Evolutionary conservation across 768 basidiomycete genomes (phyloP).

Genomic region (Epithele typhae): DNA sequence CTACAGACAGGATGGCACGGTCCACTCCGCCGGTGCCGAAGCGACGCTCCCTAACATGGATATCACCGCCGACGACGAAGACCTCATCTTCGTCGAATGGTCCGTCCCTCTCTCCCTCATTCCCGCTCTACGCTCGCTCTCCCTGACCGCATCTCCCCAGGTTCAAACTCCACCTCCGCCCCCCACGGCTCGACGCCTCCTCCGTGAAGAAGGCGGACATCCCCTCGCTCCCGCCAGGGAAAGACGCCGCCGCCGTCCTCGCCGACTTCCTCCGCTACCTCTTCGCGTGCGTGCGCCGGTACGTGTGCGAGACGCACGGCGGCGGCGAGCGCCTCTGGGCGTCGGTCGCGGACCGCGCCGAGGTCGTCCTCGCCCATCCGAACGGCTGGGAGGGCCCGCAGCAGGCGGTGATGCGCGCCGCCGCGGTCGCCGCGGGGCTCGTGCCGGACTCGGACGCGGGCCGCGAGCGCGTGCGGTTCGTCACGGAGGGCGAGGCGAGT

Average conservation of each 20-base stretch:
- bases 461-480: conserved; percentile 43
- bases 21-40: conserved; percentile 43
- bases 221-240: conserved; percentile 36
- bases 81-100: conserved; percentile 7
- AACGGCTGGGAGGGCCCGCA: conserved; percentile 65
- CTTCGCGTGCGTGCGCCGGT: conserved; percentile 37
- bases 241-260: conserved; percentile 38
- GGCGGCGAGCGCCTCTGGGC: conserved; percentile 43
- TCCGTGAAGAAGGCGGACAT: neutral
- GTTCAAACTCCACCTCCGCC: conserved; percentile 20
- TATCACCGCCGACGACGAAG: neutral
- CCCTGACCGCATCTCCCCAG: no score
- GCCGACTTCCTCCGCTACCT: conserved; percentile 46
- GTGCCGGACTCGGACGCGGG: conserved; percentile 36
- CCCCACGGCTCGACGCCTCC: neutral
- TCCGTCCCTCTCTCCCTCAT: neutral
- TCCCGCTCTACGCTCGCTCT: no score
- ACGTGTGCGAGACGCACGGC: conserved; percentile 43
- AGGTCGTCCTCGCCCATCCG: conserved; percentile 56
- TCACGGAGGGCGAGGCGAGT: conserved; percentile 65
- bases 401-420: conserved; percentile 51
- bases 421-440: conserved; percentile 50
- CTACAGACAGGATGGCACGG: conserved; percentile 36
- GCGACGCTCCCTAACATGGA: conserved; percentile 18
- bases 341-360: conserved; percentile 36